Conservation (phyloP, 306 rosid genomes). For the Phaseolus lunatus region DNA sequence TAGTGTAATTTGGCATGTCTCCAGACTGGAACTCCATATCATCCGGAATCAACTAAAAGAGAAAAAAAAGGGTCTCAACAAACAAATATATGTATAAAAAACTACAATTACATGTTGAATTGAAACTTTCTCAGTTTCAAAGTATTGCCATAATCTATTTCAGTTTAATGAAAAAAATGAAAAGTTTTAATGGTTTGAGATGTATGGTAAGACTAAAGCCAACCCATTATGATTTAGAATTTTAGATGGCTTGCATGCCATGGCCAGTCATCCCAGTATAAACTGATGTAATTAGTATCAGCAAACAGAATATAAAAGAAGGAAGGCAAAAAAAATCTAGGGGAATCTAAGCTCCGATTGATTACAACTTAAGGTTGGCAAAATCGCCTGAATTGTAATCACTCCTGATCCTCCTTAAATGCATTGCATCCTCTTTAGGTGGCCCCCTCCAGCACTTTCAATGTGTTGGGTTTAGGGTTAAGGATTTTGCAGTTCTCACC, state of each 20-base stretch:
- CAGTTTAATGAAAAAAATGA: not conserved
- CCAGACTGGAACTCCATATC: slow-evolving; percentile 98
- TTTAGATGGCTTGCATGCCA: slow-evolving; percentile 6
- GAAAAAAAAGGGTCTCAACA: slow-evolving; percentile 5
- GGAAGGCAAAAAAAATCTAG: not conserved
- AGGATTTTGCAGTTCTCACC: not conserved
- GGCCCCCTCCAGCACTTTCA: not conserved
- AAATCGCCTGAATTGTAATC: not conserved
- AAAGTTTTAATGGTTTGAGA: not conserved
- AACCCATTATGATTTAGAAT: slow-evolving; percentile 7
- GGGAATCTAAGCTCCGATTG: not conserved
- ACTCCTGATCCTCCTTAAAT: not conserved
- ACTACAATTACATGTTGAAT: not conserved
- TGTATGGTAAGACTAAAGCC: not conserved
- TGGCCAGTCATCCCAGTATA: not conserved
- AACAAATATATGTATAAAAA: not conserved
- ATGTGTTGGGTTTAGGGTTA: not conserved
- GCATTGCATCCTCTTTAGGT: not conserved
- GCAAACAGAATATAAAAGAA: not conserved
- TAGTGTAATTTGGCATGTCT: slow-evolving; percentile 94
- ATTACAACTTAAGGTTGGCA: not conserved
- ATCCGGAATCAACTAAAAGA: slow-evolving; percentile 87
- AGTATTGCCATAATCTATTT: slow-evolving; percentile 6
- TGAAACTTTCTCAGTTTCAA: slow-evolving; percentile 33
- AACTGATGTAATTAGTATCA: not conserved